These are phyloP conservation scores for Gonium pectorale DNA, from an alignment of 139 green algal species.

Conservation along the genomic window DNA sequence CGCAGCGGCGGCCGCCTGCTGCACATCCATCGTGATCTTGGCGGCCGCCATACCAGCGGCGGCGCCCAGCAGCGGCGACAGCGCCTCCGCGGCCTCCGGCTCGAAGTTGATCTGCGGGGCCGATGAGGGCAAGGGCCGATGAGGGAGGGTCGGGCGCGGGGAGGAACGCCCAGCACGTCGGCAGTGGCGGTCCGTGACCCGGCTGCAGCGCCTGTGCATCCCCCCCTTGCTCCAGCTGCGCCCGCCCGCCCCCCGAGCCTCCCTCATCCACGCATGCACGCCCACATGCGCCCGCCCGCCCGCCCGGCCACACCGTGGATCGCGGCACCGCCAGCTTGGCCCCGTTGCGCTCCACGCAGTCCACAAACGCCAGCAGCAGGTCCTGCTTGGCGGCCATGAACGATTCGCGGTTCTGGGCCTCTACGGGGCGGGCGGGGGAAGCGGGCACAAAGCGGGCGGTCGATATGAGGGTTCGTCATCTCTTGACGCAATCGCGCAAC, in stretches of 20 bases:
- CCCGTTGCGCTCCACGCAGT: constrained; percentile 87
- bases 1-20: constrained; percentile 17
- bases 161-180: too few species aligned
- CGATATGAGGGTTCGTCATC: too few species aligned
- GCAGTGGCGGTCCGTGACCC: too few species aligned
- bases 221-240: too few species aligned
- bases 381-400: constrained; percentile 93
- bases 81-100: constrained; percentile 1
- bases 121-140: neutral
- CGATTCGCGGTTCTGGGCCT: constrained; percentile 77
- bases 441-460: too few species aligned
- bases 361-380: constrained; percentile 82
- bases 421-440: neutral
- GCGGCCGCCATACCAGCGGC: constrained; percentile 26
- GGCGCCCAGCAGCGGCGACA: constrained; percentile 18
- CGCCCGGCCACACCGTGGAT: constrained; percentile 29
- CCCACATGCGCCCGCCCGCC: neutral
- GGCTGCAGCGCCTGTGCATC: too few species aligned
- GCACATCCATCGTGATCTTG: constrained; percentile 27
- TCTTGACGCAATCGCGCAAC: too few species aligned
- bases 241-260: too few species aligned
- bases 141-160: too few species aligned
- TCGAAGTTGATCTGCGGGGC: neutral
- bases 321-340: constrained; percentile 76
- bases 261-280: too few species aligned